A percentile compares a stretch with the other conserved stretches of the same genome.
These are phyloP conservation scores for Apophysomyces ossiformis DNA, from an alignment of 371 early-diverging fungal genomes.

Conservation along the genomic window DNA sequence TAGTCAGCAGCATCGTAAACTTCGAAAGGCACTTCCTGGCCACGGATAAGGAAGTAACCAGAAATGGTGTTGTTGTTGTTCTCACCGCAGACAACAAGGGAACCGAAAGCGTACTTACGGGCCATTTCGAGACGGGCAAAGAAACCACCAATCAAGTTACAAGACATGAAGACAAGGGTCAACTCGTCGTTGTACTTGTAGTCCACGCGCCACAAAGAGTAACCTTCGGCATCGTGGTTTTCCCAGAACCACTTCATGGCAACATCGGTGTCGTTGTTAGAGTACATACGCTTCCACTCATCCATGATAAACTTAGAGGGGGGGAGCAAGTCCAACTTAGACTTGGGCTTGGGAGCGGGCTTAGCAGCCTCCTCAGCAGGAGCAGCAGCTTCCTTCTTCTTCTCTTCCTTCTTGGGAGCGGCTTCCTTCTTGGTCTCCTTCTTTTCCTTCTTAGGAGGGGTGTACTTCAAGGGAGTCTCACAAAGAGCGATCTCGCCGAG, in stretches of 20 bases:
- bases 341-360: slow-evolving; percentile 90
- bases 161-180: slow-evolving; percentile 82
- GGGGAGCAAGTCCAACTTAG: slow-evolving; percentile 88
- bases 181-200: slow-evolving; percentile 93
- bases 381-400: slow-evolving; percentile 53
- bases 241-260: slow-evolving; percentile 95
- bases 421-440: slow-evolving; percentile 46
- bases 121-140: slow-evolving; percentile 92
- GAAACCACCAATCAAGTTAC: slow-evolving; percentile 92
- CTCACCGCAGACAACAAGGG: slow-evolving; percentile 84
- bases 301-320: slow-evolving; percentile 83
- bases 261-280: slow-evolving; percentile 91
- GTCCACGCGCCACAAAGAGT: slow-evolving; percentile 84
- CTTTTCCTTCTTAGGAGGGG: slow-evolving; percentile 64
- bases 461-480: slow-evolving; percentile 58
- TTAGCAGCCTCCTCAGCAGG: slow-evolving; percentile 61
- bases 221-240: slow-evolving; percentile 86
- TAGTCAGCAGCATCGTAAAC: slow-evolving; percentile 90
- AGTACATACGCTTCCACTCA: slow-evolving; percentile 96
- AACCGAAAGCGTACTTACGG: slow-evolving; percentile 95
- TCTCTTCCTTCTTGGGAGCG: slow-evolving; percentile 44
- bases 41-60: slow-evolving; percentile 95
- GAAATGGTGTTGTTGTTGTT: slow-evolving; percentile 89
- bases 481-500: slow-evolving; percentile 70
- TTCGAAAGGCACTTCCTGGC: slow-evolving; percentile 86